Conservation (phyloP, 2,329 filamentous ascomycete species). For the Trichoderma pleuroti region DNA sequence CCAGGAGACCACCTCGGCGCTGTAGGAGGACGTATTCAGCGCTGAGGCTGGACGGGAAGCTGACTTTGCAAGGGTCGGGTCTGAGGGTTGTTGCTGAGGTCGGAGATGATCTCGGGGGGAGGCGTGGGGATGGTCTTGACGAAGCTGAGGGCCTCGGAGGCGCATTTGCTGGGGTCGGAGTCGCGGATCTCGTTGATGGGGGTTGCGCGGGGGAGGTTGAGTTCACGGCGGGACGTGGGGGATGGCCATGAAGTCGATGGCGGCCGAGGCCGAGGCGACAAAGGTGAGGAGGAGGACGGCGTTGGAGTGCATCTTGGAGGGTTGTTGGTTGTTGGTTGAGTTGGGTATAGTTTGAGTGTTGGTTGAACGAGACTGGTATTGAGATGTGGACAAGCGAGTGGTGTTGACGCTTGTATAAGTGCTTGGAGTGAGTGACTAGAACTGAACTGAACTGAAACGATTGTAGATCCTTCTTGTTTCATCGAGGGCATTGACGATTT, state of each 20-base stretch:
- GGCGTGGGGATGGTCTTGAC: conserved; percentile 31
- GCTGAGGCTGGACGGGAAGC: conserved; percentile 31
- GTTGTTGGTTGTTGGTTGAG: neutral
- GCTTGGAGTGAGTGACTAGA: neutral
- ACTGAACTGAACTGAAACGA: neutral
- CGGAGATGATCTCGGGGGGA: conserved; percentile 29
- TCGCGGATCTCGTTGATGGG: neutral
- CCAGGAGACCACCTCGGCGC: conserved; percentile 31
- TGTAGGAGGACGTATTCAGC: conserved; percentile 33
- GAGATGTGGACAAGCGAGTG: neutral
- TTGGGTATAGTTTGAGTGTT: neutral
- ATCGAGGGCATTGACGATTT: neutral
- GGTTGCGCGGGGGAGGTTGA: conserved; percentile 27
- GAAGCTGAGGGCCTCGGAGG: conserved; percentile 25
- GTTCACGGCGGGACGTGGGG: conserved; percentile 28
- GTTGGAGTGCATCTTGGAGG: conserved; percentile 28
- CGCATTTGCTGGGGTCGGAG: conserved; percentile 22
- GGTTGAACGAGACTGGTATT: neutral
- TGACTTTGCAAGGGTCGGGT: conserved; percentile 34
- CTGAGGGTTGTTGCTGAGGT: conserved; percentile 25
- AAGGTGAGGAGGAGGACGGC: conserved; percentile 27
- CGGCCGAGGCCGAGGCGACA: conserved; percentile 27
- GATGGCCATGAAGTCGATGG: conserved; percentile 30
- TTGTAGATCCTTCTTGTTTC: neutral
- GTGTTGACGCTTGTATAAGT: neutral